Conservation (phyloP, 768 basidiomycete species). For the Tylopilus felleus region DNA sequence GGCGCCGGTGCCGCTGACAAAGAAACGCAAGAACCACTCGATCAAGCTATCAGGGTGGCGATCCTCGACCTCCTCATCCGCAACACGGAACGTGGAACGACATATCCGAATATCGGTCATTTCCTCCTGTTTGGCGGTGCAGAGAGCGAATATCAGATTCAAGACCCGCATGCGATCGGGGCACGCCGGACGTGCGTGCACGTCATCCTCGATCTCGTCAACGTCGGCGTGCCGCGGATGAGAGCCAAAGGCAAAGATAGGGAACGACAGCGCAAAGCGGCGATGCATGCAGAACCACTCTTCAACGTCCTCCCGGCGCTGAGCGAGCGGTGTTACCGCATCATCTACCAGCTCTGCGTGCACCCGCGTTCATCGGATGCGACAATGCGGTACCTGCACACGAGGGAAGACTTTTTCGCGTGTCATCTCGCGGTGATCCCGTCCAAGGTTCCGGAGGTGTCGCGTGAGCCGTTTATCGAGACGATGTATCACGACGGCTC, state of each 20-base stretch:
- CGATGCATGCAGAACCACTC: slow-evolving; percentile 43
- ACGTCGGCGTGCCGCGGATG: slow-evolving; percentile 62
- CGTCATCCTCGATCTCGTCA: slow-evolving; percentile 74
- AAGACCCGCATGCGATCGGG: slow-evolving; percentile 75
- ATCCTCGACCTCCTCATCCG: slow-evolving; percentile 80
- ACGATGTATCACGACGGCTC: slow-evolving; percentile 71
- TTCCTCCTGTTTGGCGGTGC: slow-evolving; percentile 76
- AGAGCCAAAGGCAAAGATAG: slow-evolving; percentile 43
- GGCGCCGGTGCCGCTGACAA: slow-evolving; percentile 71
- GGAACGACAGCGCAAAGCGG: slow-evolving; percentile 28
- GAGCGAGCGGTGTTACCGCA: slow-evolving; percentile 81
- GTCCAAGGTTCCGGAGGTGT: slow-evolving; percentile 51
- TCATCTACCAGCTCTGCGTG: slow-evolving; percentile 84
- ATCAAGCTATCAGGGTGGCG: slow-evolving; percentile 70
- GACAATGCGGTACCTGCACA: slow-evolving; percentile 81
- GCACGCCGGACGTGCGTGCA: slow-evolving; percentile 73
- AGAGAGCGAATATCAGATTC: slow-evolving; percentile 60
- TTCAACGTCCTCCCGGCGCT: slow-evolving; percentile 67
- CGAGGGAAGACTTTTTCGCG: slow-evolving; percentile 84
- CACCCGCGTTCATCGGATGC: slow-evolving; percentile 80
- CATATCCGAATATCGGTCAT: slow-evolving; percentile 84
- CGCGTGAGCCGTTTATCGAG: slow-evolving; percentile 48
- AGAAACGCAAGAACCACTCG: slow-evolving; percentile 43
- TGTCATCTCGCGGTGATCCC: slow-evolving; percentile 81
- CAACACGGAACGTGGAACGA: slow-evolving; percentile 58